Conservation (phyloP, 768 basidiomycete species). For the Lactifluus pinguis region DNA sequence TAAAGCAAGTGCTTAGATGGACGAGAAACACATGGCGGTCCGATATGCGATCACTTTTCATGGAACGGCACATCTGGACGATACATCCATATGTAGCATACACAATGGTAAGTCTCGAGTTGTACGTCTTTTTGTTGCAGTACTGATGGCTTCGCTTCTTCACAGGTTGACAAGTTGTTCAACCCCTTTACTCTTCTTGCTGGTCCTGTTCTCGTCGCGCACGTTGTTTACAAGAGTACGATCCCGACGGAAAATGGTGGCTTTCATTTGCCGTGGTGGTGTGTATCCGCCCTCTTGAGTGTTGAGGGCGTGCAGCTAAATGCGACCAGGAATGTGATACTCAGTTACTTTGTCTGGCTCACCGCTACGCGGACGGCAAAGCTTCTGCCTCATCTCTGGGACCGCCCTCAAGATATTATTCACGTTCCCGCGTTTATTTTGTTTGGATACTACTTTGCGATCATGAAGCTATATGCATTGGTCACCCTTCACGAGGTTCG, state of each 20-base stretch:
- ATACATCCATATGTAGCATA: conserved; percentile 73
- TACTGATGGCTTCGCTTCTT: conserved; percentile 5
- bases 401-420: conserved; percentile 48
- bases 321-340: conserved; percentile 51
- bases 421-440: conserved; percentile 58
- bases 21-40: conserved; percentile 92
- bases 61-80: conserved; percentile 82
- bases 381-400: conserved; percentile 52
- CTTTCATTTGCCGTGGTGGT: conserved; percentile 81
- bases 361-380: conserved; percentile 67
- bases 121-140: neutral
- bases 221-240: conserved; percentile 73
- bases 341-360: conserved; percentile 63
- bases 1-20: conserved; percentile 91
- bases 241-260: conserved; percentile 57
- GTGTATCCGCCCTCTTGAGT: conserved; percentile 23
- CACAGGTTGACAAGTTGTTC: conserved; percentile 72
- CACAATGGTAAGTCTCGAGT: conserved; percentile 60
- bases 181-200: conserved; percentile 82
- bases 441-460: conserved; percentile 89
- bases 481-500: conserved; percentile 84
- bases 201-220: conserved; percentile 71
- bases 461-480: conserved; percentile 91
- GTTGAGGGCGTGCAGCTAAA: neutral
- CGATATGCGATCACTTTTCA: conserved; percentile 82